Evolutionary conservation across 169 alveolate species (phyloP), one percentile per base, ranked within the genome.

Genomic region (Plasmodium gonderi): DNA sequence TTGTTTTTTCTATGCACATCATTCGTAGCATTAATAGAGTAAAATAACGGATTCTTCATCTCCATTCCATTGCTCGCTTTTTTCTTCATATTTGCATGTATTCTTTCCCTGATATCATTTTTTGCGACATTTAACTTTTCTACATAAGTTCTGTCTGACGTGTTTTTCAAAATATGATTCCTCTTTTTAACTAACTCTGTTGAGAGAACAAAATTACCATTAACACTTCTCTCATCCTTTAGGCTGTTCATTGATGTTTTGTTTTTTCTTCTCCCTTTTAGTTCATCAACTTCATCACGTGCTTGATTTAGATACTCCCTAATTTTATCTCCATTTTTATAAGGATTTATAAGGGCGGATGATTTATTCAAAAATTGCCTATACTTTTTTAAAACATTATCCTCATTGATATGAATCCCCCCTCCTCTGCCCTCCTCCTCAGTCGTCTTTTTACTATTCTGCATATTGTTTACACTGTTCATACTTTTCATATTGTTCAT

Each of bases 1-100:
- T 20, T 51, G 40, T 49, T 38, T 8, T 83, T 72, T 69, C 29
- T 72, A 23, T 67, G 49, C 23, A 23, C 1, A 45, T 45, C 26
- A 1, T 17, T 49, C 54, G n/a, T 31, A 54, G 11, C 14, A 42
- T 81, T 68, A 47, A 74, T 60, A 33, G 91, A 81, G n/a, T 81
- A 1, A 51, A 20, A 38, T 31, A 81, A 51, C 12, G 91, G 8
- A 38, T 81, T 81, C 14, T 81, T 80, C 75, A 17, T n/a, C 23
- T 64, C 23, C 29, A n/a, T 23, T 17, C 23, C 12, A 64, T 64
- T n/a, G n/a, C 9, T n/a, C 26, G 29, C 47, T 54, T 80, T 65
- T 38, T 26, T 68, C 20, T 81, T 81, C 33, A 26, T 36, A 6
- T 51, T 31, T 45, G 38, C 23, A 17, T 60, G 17, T 5, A 74